phyloP scores from a whole-genome alignment of 495 filamentous ascomycete genomes.

The Penicillium desertorum region DNA sequence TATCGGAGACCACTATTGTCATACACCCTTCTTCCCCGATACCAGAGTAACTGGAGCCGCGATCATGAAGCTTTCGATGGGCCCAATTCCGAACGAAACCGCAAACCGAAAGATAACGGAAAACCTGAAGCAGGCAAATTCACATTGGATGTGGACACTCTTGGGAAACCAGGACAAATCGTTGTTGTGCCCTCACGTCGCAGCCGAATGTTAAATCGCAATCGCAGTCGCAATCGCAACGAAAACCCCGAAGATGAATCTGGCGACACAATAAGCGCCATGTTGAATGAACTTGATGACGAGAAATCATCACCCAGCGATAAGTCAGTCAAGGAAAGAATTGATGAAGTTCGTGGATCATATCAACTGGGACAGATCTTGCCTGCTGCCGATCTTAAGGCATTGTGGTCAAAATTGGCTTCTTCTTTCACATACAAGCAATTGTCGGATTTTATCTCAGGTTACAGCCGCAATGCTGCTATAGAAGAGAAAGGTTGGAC shows the following conservation, averaged over 20 bases:
- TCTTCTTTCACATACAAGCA: slow-evolving; percentile 39
- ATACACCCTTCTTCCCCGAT: slow-evolving; percentile 24
- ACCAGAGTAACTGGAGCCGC: slow-evolving; percentile 19
- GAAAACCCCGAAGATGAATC: slow-evolving; percentile 4
- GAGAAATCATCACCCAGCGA: slow-evolving; percentile 15
- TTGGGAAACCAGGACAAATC: slow-evolving; percentile 46
- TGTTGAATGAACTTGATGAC: slow-evolving; percentile 34
- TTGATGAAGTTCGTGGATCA: slow-evolving; percentile 28
- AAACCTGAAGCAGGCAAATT: slow-evolving; percentile 1
- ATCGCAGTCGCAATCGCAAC: slow-evolving; percentile 11
- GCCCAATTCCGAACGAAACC: slow-evolving; percentile 3
- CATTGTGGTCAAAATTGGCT: slow-evolving; percentile 27
- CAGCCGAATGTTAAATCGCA: slow-evolving; percentile 8
- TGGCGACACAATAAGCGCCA: slow-evolving; percentile 21
- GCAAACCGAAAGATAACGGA: slow-evolving; percentile 1
- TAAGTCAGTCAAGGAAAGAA: slow-evolving; percentile 15
- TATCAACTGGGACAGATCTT: slow-evolving; percentile 28
- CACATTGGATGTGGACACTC: slow-evolving; percentile 31
- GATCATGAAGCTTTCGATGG: slow-evolving; percentile 7
- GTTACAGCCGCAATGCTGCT: not conserved
- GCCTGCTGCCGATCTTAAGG: slow-evolving; percentile 27
- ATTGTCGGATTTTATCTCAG: slow-evolving; percentile 32
- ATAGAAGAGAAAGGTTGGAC: not conserved
- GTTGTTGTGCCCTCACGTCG: slow-evolving; percentile 34
- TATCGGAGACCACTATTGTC: slow-evolving; percentile 11